phyloP scores from a whole-genome alignment of 1,284 basidiomycete genomes.

The Porogramme epimiltina region DNA sequence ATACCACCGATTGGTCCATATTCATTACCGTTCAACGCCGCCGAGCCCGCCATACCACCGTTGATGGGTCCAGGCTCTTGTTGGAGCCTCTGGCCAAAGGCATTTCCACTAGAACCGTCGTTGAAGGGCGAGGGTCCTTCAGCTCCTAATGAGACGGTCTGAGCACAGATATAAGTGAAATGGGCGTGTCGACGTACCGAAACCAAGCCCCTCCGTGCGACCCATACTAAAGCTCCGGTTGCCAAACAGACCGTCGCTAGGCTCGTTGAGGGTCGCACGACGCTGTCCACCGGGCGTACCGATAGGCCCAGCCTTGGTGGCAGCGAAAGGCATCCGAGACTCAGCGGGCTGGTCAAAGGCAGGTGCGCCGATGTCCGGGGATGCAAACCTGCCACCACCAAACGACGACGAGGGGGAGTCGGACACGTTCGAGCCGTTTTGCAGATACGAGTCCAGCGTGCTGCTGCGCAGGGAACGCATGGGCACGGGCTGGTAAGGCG shows the following conservation, averaged over 20 bases:
- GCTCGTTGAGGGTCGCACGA: conserved; percentile 23
- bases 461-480: conserved; percentile 55
- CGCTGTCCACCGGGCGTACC: conserved; percentile 22
- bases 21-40: conserved; percentile 17
- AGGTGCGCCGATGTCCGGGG: conserved; percentile 56
- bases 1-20: conserved; percentile 20
- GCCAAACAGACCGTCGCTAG: conserved; percentile 18
- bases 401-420: conserved; percentile 75
- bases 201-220: conserved; percentile 15
- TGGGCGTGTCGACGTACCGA: background rate
- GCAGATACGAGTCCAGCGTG: conserved; percentile 61
- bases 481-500: conserved; percentile 68
- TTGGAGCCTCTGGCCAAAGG: conserved; percentile 13
- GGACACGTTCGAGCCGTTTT: conserved; percentile 52
- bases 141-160: background rate
- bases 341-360: conserved; percentile 38
- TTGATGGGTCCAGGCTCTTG: conserved; percentile 13
- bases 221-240: conserved; percentile 10
- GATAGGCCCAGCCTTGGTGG: conserved; percentile 9
- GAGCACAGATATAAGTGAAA: background rate
- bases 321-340: conserved; percentile 26
- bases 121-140: conserved; percentile 10
- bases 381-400: conserved; percentile 62
- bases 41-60: conserved; percentile 8
- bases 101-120: conserved; percentile 1